These are phyloP conservation scores for Exophiala sp. DNA, from an alignment of 2,329 filamentous ascomycete genomes.

Conservation along the genomic window DNA sequence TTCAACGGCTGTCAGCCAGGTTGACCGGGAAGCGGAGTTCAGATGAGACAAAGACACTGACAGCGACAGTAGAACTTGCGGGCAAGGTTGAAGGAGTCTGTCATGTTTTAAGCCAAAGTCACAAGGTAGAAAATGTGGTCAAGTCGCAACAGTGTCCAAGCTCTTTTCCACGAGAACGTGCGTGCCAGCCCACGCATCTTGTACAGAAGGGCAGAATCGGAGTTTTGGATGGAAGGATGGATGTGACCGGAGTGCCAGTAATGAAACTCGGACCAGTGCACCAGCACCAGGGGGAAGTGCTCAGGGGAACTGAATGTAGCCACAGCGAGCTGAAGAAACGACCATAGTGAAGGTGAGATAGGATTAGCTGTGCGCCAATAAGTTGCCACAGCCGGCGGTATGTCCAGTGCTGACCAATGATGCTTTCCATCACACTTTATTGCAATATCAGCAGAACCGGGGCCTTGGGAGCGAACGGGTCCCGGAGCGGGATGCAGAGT, in stretches of 20 bases:
- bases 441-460: slow-evolving; percentile 18
- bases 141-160: slow-evolving; percentile 11
- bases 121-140: slow-evolving; percentile 4
- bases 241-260: slow-evolving; percentile 21
- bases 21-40: slow-evolving; percentile 15
- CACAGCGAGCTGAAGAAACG: slow-evolving; percentile 18
- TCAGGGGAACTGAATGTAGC: slow-evolving; percentile 10
- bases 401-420: slow-evolving; percentile 13
- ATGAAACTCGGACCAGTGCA: slow-evolving; percentile 5
- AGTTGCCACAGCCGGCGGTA: slow-evolving; percentile 16
- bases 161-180: slow-evolving; percentile 2
- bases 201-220: slow-evolving; percentile 5
- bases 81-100: slow-evolving; percentile 13
- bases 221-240: slow-evolving; percentile 14
- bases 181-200: slow-evolving; percentile 8
- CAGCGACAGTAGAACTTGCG: slow-evolving; percentile 11
- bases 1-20: slow-evolving; percentile 16
- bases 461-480: slow-evolving; percentile 13
- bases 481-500: not conserved
- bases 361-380: slow-evolving; percentile 13
- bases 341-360: slow-evolving; percentile 13
- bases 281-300: not conserved
- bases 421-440: slow-evolving; percentile 12
- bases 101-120: slow-evolving; percentile 20
- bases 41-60: slow-evolving; percentile 17